Conservation (phyloP, 2,329 filamentous ascomycete genomes). For the Calonectria multiphialidica region DNA sequence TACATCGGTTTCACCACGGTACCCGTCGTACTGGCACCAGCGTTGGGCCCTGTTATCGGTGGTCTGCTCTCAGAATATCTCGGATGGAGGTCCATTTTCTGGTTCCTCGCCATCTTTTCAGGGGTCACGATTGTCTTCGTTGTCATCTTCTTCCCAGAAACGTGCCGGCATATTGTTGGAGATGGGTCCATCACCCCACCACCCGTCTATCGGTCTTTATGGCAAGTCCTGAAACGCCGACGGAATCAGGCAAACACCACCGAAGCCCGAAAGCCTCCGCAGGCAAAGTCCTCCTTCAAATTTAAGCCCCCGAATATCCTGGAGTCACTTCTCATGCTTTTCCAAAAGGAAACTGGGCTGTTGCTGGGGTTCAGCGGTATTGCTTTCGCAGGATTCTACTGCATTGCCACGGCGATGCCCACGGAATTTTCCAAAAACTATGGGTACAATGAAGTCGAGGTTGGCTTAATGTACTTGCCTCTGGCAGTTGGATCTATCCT, state of each 20-base stretch:
- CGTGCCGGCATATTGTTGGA: constrained; percentile 61
- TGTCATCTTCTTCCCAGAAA: constrained; percentile 66
- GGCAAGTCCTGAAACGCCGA: constrained; percentile 44
- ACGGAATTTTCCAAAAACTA: constrained; percentile 64
- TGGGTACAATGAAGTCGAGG: constrained; percentile 66
- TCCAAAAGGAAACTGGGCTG: constrained; percentile 57
- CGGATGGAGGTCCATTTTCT: constrained; percentile 72
- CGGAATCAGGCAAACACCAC: constrained; percentile 16
- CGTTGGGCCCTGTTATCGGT: constrained; percentile 68
- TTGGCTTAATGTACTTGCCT: constrained; percentile 67
- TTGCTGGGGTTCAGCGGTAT: constrained; percentile 59
- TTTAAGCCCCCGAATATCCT: constrained; percentile 57
- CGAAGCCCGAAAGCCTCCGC: constrained; percentile 24
- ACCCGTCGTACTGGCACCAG: constrained; percentile 61
- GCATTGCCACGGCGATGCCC: constrained; percentile 59
- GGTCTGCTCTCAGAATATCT: constrained; percentile 68
- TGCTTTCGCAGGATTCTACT: constrained; percentile 64
- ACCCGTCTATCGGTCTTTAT: constrained; percentile 49
- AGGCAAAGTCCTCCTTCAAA: constrained; percentile 43
- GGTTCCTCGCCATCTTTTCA: constrained; percentile 67
- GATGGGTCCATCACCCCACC: constrained; percentile 63
- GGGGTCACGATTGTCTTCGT: constrained; percentile 57
- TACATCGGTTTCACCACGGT: constrained; percentile 67
- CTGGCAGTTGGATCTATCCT: constrained; percentile 62
- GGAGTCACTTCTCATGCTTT: constrained; percentile 53